Evolutionary conservation across 805 yeast genomes (phyloP).

Genomic region (Wickerhamomyces tratensis): DNA sequence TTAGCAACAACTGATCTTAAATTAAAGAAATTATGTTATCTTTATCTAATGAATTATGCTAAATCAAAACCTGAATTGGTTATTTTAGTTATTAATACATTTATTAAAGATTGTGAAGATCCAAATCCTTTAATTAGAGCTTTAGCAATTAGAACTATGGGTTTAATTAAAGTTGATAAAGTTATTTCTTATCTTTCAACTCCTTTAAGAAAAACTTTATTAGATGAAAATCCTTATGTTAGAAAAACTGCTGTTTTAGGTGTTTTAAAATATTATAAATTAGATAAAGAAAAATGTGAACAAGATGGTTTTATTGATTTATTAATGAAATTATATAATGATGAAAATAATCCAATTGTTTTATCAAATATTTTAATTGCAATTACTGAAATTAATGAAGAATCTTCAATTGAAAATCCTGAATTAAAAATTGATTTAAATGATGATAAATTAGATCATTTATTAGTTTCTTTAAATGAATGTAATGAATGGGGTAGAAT

Average conservation of each 20-base stretch:
- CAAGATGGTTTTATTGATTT: constrained; percentile 79
- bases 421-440: constrained; percentile 22
- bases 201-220: constrained; percentile 75
- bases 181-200: constrained; percentile 92
- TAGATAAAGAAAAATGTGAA: constrained; percentile 69
- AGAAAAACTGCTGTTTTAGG: constrained; percentile 96
- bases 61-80: constrained; percentile 93
- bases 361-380: constrained; percentile 91
- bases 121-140: constrained; percentile 95
- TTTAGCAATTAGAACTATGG: constrained; percentile 97
- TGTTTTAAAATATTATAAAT: constrained; percentile 89
- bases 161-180: constrained; percentile 91
- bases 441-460: constrained; percentile 39
- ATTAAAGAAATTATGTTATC: constrained; percentile 90
- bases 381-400: constrained; percentile 72
- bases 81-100: constrained; percentile 93
- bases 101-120: constrained; percentile 90
- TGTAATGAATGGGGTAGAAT: constrained; percentile 99
- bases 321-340: constrained; percentile 61
- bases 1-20: constrained; percentile 95
- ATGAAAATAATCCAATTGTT: constrained; percentile 85
- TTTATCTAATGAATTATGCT: constrained; percentile 95
- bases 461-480: constrained; percentile 82
- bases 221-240: constrained; percentile 94
- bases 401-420: constrained; percentile 30